Evolutionary conservation across 2,329 filamentous ascomycete species (phyloP).

Genomic region (Myriosclerotinia scirpicola): DNA sequence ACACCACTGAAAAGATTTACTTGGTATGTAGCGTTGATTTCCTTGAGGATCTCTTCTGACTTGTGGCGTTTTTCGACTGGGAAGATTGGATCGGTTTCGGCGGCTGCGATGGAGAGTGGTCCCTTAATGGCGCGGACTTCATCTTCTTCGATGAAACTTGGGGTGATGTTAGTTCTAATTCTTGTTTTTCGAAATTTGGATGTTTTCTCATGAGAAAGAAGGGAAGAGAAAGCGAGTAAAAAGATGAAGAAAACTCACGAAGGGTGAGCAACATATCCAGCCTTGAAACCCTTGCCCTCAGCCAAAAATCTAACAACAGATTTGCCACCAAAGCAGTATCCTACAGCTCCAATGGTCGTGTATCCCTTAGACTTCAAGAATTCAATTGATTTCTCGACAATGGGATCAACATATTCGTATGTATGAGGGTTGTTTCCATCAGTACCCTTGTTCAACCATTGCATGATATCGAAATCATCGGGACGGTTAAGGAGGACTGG

Average conservation of each 20-base stretch:
- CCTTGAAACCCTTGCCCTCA: conserved; percentile 60
- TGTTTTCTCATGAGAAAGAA: background rate
- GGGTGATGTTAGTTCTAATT: background rate
- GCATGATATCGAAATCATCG: conserved; percentile 46
- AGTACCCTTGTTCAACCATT: conserved; percentile 48
- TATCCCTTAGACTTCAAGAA: conserved; percentile 57
- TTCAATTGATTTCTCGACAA: conserved; percentile 54
- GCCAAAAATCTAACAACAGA: conserved; percentile 67
- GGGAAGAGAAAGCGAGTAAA: background rate
- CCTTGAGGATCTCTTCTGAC: conserved; percentile 61
- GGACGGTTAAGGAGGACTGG: conserved; percentile 53
- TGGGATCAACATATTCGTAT: conserved; percentile 35
- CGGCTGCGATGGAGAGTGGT: conserved; percentile 60
- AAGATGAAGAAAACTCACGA: conserved; percentile 43
- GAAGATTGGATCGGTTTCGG: conserved; percentile 66
- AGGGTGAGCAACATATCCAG: conserved; percentile 74
- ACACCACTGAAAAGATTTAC: conserved; percentile 73
- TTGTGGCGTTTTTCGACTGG: conserved; percentile 61
- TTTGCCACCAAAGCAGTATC: conserved; percentile 75
- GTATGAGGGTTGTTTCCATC: conserved; percentile 41
- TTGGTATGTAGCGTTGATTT: conserved; percentile 58
- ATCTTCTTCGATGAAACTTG: conserved; percentile 61
- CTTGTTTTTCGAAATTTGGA: background rate
- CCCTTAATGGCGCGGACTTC: conserved; percentile 66
- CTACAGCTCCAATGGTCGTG: conserved; percentile 62